These are phyloP conservation scores for Chlamydomonas sphaeroides DNA, from an alignment of 139 green algal genomes.

Conservation along the genomic window DNA sequence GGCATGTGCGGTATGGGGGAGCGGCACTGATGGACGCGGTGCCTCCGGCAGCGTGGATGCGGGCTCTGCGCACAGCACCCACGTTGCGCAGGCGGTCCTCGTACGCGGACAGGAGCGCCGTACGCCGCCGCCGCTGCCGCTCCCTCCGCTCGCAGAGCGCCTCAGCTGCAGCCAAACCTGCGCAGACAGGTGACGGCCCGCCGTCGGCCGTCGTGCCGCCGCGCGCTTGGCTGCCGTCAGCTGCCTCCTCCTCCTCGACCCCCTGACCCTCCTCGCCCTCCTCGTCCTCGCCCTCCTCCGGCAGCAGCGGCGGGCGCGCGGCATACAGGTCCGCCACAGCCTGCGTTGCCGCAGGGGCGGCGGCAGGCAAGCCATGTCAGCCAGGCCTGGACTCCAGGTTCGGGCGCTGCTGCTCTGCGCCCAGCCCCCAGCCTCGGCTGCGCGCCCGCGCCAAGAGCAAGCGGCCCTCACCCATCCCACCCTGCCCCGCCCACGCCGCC, in stretches of 20 bases:
- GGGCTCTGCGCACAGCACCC: too few relatives aligned
- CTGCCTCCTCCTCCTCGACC: background rate
- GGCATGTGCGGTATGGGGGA: too few relatives aligned
- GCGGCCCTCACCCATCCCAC: too few relatives aligned
- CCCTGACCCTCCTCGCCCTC: too few relatives aligned
- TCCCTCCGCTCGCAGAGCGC: background rate
- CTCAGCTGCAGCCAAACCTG: background rate
- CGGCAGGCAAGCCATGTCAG: too few relatives aligned
- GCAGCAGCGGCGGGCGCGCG: slow-evolving; percentile 52
- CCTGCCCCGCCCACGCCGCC: too few relatives aligned
- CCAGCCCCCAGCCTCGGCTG: background rate
- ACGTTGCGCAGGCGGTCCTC: too few relatives aligned
- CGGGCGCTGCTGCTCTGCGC: background rate
- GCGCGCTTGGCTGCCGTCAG: too few relatives aligned
- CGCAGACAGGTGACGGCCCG: background rate
- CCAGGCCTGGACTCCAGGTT: too few relatives aligned
- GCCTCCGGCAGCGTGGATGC: too few relatives aligned
- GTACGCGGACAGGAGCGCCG: background rate
- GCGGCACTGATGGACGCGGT: too few relatives aligned
- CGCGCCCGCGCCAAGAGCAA: background rate
- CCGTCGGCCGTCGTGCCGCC: background rate
- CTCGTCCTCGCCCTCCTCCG: background rate
- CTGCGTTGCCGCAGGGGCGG: slow-evolving; percentile 4
- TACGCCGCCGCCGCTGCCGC: background rate
- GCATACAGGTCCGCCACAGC: slow-evolving; percentile 74